Percentiles rank a stretch among this genome's conserved stretches.
phyloP scores from a whole-genome alignment of 2,329 filamentous ascomycete genomes.

The Fonsecaea monophora region DNA sequence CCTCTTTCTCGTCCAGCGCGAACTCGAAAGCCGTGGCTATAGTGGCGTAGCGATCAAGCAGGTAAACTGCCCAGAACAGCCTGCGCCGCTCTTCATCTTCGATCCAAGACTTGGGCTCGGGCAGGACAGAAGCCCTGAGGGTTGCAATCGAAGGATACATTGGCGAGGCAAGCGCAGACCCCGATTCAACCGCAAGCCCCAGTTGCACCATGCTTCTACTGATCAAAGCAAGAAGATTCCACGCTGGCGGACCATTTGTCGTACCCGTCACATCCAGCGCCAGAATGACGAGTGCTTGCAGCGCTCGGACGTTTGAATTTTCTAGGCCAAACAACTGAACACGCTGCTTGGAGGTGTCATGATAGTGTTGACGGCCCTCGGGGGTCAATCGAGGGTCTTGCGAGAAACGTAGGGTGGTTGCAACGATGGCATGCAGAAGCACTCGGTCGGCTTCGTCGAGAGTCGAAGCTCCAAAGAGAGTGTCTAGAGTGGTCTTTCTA shows the following conservation, averaged over 20 bases:
- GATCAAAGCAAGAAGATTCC: conserved; percentile 89
- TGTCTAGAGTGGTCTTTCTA: conserved; percentile 78
- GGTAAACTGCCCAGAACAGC: conserved; percentile 93
- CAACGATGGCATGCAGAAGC: conserved; percentile 85
- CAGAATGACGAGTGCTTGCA: conserved; percentile 86
- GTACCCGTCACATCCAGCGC: conserved; percentile 83
- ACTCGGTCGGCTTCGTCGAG: conserved; percentile 78
- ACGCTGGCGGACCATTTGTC: conserved; percentile 88
- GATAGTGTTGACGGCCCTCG: conserved; percentile 75
- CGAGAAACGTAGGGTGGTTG: conserved; percentile 84
- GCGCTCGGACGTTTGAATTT: conserved; percentile 84
- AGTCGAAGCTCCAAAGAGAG: conserved; percentile 76
- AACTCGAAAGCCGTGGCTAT: conserved; percentile 93
- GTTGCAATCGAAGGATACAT: conserved; percentile 88
- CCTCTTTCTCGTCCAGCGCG: conserved; percentile 84
- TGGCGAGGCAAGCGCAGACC: conserved; percentile 78
- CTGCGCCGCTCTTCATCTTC: conserved; percentile 86
- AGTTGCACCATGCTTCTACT: conserved; percentile 87
- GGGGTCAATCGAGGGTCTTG: conserved; percentile 76
- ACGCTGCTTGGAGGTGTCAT: conserved; percentile 81
- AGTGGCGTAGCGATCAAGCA: conserved; percentile 88
- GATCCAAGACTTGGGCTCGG: conserved; percentile 82
- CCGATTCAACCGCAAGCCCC: conserved; percentile 81
- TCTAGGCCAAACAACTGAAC: conserved; percentile 88
- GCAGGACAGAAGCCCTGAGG: conserved; percentile 80